These are phyloP conservation scores for Barnettozyma sp. DNA, from an alignment of 805 yeast genomes.

Conservation along the genomic window DNA sequence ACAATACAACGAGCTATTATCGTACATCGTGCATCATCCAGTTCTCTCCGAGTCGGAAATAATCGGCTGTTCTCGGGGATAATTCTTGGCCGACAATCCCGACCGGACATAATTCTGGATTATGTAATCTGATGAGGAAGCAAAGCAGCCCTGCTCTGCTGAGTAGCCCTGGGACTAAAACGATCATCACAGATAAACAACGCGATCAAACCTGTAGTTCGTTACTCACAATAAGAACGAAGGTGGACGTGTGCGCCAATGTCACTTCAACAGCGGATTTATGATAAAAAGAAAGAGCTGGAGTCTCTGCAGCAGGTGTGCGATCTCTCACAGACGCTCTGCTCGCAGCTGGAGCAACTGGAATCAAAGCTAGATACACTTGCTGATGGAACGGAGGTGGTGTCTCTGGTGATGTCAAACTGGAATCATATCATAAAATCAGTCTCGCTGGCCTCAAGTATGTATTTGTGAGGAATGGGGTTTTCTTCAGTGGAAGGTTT, in stretches of 20 bases:
- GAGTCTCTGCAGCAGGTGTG: slow-evolving; percentile 42
- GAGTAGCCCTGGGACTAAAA: neutral
- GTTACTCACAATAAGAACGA: neutral
- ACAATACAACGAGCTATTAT: too few relatives aligned
- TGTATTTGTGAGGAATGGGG: too few relatives aligned
- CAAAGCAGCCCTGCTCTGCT: too few relatives aligned
- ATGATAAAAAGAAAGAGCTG: slow-evolving; percentile 46
- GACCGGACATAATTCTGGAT: too few relatives aligned
- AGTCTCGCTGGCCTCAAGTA: slow-evolving; percentile 48
- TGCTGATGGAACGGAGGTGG: slow-evolving; percentile 51
- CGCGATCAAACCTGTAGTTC: too few relatives aligned
- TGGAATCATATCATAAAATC: slow-evolving; percentile 61
- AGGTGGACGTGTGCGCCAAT: slow-evolving; percentile 5
- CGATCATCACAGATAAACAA: too few relatives aligned
- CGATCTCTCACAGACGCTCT: slow-evolving; percentile 38
- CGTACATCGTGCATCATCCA: too few relatives aligned
- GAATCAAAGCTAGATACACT: slow-evolving; percentile 41
- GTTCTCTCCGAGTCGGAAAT: too few relatives aligned
- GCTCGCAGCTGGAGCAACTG: slow-evolving; percentile 40
- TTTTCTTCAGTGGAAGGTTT: too few relatives aligned
- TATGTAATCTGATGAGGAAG: too few relatives aligned
- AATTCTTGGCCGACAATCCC: too few relatives aligned
- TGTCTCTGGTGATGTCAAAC: slow-evolving; percentile 50
- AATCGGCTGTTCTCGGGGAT: too few relatives aligned
- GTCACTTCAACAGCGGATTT: slow-evolving; percentile 27